phyloP scores from a whole-genome alignment of 1,284 basidiomycete genomes.

The Cryptococcus jaspeensis region DNA sequence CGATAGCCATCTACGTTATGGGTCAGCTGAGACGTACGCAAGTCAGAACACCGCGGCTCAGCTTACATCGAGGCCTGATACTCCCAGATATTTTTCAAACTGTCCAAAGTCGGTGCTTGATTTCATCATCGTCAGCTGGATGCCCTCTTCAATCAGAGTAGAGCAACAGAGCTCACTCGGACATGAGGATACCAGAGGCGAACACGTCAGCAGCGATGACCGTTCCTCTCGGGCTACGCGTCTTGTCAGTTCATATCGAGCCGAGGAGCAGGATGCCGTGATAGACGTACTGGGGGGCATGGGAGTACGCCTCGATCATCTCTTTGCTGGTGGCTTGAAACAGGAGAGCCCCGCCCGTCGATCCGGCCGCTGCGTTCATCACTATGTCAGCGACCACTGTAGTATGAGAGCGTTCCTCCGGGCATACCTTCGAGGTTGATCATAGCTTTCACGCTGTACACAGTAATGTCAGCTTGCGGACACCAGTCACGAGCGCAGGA shows the following conservation, averaged over 20 bases:
- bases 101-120: conserved; percentile 86
- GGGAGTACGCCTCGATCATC: conserved; percentile 88
- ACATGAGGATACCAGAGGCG: conserved; percentile 84
- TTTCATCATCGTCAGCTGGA: not conserved
- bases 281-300: conserved; percentile 66
- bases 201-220: conserved; percentile 93
- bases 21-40: conserved; percentile 3
- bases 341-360: conserved; percentile 80
- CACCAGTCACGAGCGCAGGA: not conserved
- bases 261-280: not conserved
- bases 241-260: not conserved
- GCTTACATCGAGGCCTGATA: conserved; percentile 78
- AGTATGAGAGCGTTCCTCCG: not conserved
- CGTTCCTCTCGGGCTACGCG: conserved; percentile 75
- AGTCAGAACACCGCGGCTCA: not conserved
- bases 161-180: conserved; percentile 66
- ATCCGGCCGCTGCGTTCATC: conserved; percentile 75
- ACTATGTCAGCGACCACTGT: conserved; percentile 7
- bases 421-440: conserved; percentile 85
- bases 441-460: conserved; percentile 70
- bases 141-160: not conserved
- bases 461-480: not conserved
- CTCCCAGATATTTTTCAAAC: conserved; percentile 86
- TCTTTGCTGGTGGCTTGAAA: conserved; percentile 95
- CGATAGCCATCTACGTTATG: conserved; percentile 74